Percentiles rank a stretch among this genome's conserved stretches.
Conservation (phyloP, 2,329 filamentous ascomycete species). For the Zymoseptoria pseudotritici region DNA sequence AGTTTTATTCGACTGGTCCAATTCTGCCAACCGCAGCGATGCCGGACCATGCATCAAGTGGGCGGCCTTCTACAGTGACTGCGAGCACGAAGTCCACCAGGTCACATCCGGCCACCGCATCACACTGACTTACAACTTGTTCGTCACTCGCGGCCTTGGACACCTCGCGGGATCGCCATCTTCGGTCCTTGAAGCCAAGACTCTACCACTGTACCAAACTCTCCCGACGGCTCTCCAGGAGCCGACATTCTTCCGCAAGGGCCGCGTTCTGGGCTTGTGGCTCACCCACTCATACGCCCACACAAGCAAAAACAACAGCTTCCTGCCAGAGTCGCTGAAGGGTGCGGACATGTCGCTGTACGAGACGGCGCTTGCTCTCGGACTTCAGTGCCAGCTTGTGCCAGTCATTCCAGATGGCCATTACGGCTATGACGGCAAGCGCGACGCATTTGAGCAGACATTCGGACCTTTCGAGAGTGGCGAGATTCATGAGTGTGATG, state of each 20-base stretch:
- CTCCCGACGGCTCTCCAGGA: constrained; percentile 22
- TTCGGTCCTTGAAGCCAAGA: constrained; percentile 26
- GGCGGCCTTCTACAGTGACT: constrained; percentile 49
- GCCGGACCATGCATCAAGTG: constrained; percentile 31
- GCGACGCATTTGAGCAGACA: neutral
- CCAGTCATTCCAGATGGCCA: constrained; percentile 1
- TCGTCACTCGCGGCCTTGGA: constrained; percentile 32
- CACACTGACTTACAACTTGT: constrained; percentile 56
- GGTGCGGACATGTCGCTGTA: constrained; percentile 23
- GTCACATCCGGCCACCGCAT: constrained; percentile 47
- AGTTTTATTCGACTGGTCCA: constrained; percentile 38
- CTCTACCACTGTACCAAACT: constrained; percentile 32
- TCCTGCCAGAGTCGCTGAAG: constrained; percentile 20
- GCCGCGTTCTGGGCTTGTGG: too few species aligned
- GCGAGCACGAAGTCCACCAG: constrained; percentile 46
- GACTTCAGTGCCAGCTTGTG: constrained; percentile 1
- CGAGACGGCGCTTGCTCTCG: constrained; percentile 10
- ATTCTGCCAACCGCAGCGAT: neutral
- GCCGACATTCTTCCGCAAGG: constrained; percentile 30
- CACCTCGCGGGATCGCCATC: constrained; percentile 19
- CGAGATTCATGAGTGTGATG: neutral
- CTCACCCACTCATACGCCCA: too few species aligned
- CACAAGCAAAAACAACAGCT: constrained; percentile 8
- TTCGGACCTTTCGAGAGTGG: neutral
- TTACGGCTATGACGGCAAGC: neutral